Conservation (phyloP, 257 asterid species). For the Fraxinus anomala region DNA sequence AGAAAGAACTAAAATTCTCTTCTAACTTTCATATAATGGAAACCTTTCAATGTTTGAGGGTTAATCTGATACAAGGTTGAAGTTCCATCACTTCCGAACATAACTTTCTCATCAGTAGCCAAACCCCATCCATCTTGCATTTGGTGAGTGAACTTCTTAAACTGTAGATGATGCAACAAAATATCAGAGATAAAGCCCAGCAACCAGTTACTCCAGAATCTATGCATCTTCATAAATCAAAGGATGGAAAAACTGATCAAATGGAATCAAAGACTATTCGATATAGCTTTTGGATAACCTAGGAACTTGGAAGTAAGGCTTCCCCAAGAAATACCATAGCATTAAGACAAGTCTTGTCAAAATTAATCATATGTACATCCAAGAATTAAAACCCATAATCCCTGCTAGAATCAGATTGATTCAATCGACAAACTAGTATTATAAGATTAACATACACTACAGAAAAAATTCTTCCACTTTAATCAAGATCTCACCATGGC, state of each 20-base stretch:
- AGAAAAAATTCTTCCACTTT: background rate
- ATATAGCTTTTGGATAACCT: background rate
- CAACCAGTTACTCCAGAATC: slow-evolving; percentile 11
- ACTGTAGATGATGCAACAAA: slow-evolving; percentile 46
- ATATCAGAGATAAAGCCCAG: slow-evolving; percentile 11
- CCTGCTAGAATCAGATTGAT: background rate
- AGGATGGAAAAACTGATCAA: slow-evolving; percentile 1
- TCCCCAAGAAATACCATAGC: background rate
- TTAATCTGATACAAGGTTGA: slow-evolving; percentile 80
- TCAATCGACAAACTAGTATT: background rate
- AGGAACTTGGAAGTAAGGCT: slow-evolving; percentile 5
- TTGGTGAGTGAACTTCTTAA: slow-evolving; percentile 55
- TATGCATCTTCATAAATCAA: background rate
- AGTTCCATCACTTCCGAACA: slow-evolving; percentile 91
- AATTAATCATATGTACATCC: background rate
- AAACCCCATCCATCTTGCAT: slow-evolving; percentile 99
- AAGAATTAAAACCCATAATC: background rate
- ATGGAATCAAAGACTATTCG: slow-evolving; percentile 5
- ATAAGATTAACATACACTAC: background rate
- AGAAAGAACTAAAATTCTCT: background rate
- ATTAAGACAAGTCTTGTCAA: slow-evolving; percentile 3
- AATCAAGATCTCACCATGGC: slow-evolving; percentile 5
- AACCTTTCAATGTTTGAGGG: slow-evolving; percentile 72
- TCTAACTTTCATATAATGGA: slow-evolving; percentile 23
- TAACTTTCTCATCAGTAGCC: slow-evolving; percentile 75